Evolutionary conservation across 495 filamentous ascomycete species (phyloP).

Genomic region (Pyrenula aspistea): DNA sequence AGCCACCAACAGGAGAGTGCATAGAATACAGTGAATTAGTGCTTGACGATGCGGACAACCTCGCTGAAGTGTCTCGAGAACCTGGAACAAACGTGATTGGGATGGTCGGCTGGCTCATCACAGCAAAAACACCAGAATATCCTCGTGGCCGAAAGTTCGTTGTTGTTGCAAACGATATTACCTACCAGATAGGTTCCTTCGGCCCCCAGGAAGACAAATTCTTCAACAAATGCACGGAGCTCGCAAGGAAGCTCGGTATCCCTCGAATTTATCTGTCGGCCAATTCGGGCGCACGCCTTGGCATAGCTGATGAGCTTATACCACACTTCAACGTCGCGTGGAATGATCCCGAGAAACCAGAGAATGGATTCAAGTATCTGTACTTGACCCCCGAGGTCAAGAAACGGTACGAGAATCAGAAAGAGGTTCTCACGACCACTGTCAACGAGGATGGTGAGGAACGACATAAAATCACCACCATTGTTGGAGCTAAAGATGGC

Average conservation of each 20-base stretch:
- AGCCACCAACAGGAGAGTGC: conserved; percentile 78
- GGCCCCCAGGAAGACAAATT: conserved; percentile 93
- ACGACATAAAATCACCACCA: conserved; percentile 85
- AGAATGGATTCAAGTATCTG: conserved; percentile 96
- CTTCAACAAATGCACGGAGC: conserved; percentile 97
- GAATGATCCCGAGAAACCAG: conserved; percentile 75
- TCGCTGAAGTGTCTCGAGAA: conserved; percentile 86
- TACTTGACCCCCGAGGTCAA: conserved; percentile 83
- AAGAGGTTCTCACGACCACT: conserved; percentile 80
- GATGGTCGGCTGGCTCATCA: conserved; percentile 98
- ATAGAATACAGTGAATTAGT: conserved; percentile 92
- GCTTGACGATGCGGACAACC: conserved; percentile 81
- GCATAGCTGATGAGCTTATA: conserved; percentile 92
- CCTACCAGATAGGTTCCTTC: conserved; percentile 96
- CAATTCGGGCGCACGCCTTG: conserved; percentile 98
- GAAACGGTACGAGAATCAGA: conserved; percentile 71
- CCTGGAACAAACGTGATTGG: conserved; percentile 90
- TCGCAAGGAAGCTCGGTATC: conserved; percentile 85
- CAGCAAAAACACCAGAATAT: conserved; percentile 96
- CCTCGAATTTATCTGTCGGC: conserved; percentile 95
- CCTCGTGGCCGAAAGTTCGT: conserved; percentile 84
- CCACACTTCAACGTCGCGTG: conserved; percentile 94
- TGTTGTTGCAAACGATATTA: conserved; percentile 97
- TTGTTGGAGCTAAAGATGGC: conserved; percentile 90
- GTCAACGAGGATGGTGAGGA: conserved; percentile 79